A percentile compares a stretch with the other conserved stretches of the same genome.
Evolutionary conservation across 2,329 filamentous ascomycete species (phyloP).

Genomic region (Pseudogymnoascus sp.): DNA sequence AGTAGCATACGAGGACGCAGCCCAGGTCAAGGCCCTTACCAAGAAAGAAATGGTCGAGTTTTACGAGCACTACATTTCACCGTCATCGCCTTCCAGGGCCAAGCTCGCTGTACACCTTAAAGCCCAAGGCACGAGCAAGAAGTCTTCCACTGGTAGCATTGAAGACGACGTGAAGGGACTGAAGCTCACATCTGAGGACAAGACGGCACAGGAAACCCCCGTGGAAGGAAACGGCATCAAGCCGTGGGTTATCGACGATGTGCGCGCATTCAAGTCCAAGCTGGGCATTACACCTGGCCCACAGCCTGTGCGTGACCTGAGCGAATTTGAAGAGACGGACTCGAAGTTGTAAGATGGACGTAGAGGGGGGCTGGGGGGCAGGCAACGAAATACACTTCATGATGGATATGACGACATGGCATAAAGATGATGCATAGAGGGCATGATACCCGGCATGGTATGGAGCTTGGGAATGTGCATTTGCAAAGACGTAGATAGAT

Average conservation of each 20-base stretch:
- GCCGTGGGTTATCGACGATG: conserved; percentile 64
- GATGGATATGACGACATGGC: not conserved
- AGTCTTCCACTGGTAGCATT: conserved; percentile 31
- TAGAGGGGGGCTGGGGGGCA: not conserved
- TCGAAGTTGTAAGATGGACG: conserved; percentile 61
- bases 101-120: conserved; percentile 79
- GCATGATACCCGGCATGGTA: conserved; percentile 4
- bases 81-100: conserved; percentile 63
- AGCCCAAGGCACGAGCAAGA: conserved; percentile 56
- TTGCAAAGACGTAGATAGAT: not conserved
- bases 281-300: conserved; percentile 67
- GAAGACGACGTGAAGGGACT: conserved; percentile 33
- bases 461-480: conserved; percentile 1
- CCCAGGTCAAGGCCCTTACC: conserved; percentile 62
- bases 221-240: conserved; percentile 39
- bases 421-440: conserved; percentile 4
- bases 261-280: conserved; percentile 71
- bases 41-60: conserved; percentile 76
- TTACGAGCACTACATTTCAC: conserved; percentile 68
- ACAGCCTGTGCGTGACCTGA: conserved; percentile 64
- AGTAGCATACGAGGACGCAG: conserved; percentile 55
- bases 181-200: conserved; percentile 26
- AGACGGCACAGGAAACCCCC: conserved; percentile 17
- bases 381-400: conserved; percentile 4
- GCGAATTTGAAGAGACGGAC: conserved; percentile 78